Base-by-base conservation (phyloP, 225 moss, liverwort and hornwort genomes). In the Marchantia paleacea region DNA sequence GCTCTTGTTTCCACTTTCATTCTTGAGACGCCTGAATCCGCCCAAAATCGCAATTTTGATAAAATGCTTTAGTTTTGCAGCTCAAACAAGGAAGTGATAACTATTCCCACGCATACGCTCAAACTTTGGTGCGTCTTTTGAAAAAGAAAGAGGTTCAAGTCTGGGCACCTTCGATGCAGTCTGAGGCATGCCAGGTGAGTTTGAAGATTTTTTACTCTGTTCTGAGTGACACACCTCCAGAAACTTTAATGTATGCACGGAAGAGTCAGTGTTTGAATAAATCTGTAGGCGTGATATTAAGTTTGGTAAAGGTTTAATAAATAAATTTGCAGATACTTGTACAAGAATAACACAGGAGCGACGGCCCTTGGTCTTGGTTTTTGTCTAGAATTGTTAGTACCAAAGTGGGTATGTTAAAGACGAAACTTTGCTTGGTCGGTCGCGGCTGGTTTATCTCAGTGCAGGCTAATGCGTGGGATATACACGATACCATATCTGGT, bases 381-480 rank as follows among this genome's bases (percentile, higher is more conserved):
- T 72, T n/a, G 22, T 10, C 1, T 72, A 8, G 19, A 72, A 9
- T 51, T 24, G 39, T 39, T 72, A 10, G 19, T 12, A 11, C 20
- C 10, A n/a, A 24, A 72, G 51, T 14, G 5, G 16, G 22, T 72
- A 7, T 71, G 18, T 28, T 70, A 71, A 71, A 71, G 48, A 49
- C 48, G 9, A 22, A 39, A 71, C 20, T 49, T 22, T 72, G 51
- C 68, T 8, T 83, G 55, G 39, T 26, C 63, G 61, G 47, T 65
- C 31, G 10, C 12, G 12, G 75, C 74, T 81, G 29, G 58, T 69
- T 90, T 25, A 52, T 78, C 28, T 31, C 51, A 66, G 16, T 39
- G 87, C 90, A 97, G 97, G 91, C 89, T 53, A 95, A 91, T 84
- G 90, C 92, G 10, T 97, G 95, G 95, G 92, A 95, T 85, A 95